phyloP scores from a whole-genome alignment of 257 asterid species.

The Capsicum rhomboideum region DNA sequence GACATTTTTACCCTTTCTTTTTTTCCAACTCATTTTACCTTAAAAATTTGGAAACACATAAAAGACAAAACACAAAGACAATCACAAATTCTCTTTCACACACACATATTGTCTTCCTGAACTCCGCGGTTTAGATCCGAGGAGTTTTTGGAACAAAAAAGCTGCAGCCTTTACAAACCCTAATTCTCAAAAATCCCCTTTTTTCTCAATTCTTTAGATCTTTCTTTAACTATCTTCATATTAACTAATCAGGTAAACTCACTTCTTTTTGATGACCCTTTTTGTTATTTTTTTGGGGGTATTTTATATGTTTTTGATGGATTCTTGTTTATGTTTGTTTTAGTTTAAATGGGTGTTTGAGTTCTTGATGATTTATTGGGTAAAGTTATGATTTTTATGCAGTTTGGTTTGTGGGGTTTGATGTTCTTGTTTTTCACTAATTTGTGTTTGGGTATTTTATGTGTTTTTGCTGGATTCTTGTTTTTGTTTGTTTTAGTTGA shows the following conservation, averaged over 20 bases:
- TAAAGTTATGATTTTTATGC: background rate
- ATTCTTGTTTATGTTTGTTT: background rate
- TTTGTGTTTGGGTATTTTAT: background rate
- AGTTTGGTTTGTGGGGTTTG: background rate
- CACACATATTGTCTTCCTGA: background rate
- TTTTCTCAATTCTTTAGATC: background rate
- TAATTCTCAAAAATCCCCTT: background rate
- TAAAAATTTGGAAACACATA: background rate
- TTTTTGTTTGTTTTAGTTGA: background rate
- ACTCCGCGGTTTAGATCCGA: conserved; percentile 20
- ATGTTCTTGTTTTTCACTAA: background rate
- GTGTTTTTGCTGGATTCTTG: background rate
- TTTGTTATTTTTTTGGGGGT: background rate
- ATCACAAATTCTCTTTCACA: background rate
- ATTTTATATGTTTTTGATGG: background rate
- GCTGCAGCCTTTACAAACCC: conserved; percentile 1
- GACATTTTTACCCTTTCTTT: background rate
- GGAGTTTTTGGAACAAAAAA: conserved; percentile 3
- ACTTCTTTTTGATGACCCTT: background rate
- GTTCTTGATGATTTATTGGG: background rate
- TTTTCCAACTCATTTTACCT: background rate
- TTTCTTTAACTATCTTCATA: background rate
- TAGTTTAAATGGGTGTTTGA: background rate
- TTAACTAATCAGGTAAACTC: background rate
- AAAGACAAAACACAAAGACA: background rate